Percentiles rank a stretch among this genome's conserved stretches.
Conservation (phyloP, 2,329 filamentous ascomycete genomes). For the Hymenoscyphus linearis region DNA sequence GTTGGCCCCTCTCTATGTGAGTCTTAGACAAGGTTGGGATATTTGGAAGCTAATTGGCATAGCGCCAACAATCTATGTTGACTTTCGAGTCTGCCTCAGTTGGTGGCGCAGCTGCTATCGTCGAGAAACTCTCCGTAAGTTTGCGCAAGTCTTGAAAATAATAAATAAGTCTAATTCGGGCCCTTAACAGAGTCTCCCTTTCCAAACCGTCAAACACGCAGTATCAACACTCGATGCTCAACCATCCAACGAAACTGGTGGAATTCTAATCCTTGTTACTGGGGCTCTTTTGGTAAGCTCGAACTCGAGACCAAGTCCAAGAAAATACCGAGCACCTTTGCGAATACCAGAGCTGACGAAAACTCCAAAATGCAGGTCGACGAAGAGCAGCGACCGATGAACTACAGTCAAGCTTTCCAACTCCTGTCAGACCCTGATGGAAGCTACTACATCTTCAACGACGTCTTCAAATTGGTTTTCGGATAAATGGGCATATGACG, state of each 20-base stretch:
- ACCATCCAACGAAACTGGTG: conserved; percentile 60
- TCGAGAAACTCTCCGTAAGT: conserved; percentile 75
- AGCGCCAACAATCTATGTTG: conserved; percentile 85
- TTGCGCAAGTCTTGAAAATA: background rate
- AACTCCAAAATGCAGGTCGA: conserved; percentile 58
- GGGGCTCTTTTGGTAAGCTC: conserved; percentile 71
- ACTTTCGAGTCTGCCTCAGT: conserved; percentile 76
- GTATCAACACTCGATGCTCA: conserved; percentile 78
- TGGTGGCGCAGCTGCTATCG: conserved; percentile 60
- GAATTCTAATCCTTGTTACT: conserved; percentile 82
- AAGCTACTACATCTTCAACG: conserved; percentile 86
- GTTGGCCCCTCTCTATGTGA: conserved; percentile 75
- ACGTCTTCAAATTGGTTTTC: conserved; percentile 89
- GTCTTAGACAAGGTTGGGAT: conserved; percentile 31
- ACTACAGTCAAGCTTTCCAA: conserved; percentile 86
- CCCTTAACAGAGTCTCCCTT: conserved; percentile 63
- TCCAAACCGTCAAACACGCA: conserved; percentile 74
- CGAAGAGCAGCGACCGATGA: conserved; percentile 80
- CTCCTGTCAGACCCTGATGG: conserved; percentile 62
- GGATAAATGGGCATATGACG: conserved; percentile 24
- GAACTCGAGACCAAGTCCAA: background rate
- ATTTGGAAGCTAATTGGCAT: conserved; percentile 22
- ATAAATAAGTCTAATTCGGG: background rate
- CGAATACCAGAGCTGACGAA: conserved; percentile 9
- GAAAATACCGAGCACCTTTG: background rate